Base-by-base conservation (phyloP, 371 early-diverging fungal genomes). In the Encephalitozoon romaleae region DNA sequence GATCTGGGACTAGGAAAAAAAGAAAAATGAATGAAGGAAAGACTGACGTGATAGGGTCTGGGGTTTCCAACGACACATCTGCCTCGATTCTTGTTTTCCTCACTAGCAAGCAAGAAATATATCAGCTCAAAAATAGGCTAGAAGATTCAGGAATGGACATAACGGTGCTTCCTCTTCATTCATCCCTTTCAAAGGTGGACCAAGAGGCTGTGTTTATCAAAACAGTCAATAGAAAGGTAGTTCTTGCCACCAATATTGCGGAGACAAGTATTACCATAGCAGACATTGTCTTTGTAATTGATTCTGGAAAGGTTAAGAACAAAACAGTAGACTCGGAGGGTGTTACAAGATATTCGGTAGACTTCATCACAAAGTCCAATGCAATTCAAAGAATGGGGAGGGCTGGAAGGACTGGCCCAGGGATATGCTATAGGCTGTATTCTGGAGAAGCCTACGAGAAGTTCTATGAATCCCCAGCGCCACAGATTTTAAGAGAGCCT, bases 231-330 rank as follows among this genome's bases (percentile, higher is more conserved):
- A 94, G 94, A 87, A 93, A 93, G 81, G 88, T 93, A 53, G 90
- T 95, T 12, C 78, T 94, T 90, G 81, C 88, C 88, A 99, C 99
- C 21, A 98, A 99, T 82, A 93, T 99, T 9, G 96, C 97, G 2
- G 99, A 99, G 85, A 97, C 98, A 0, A 93, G 93, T 9, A 88
- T 99, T 23, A 99, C 99, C 1, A 95, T 99, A 63, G 93, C 94
- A 9, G 90, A 91, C 45, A 89, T 99, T 68, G 88, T 89, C 25
- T 96, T 93, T 82, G 97, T 99, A 0, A 90, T 99, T 12, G 99
- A 99, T 84, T 88, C 90, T 47, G 99, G 98, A 41, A 91, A 91
- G 83, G 91, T 89, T 21, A 99, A 99, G 81, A 90, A 90, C 77
- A 95, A 94, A 84, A 93, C 92, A 59, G 70, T 73, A 39, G 72